Base-by-base conservation (phyloP, 2,329 filamentous ascomycete species). In the Bisporella sp. region DNA sequence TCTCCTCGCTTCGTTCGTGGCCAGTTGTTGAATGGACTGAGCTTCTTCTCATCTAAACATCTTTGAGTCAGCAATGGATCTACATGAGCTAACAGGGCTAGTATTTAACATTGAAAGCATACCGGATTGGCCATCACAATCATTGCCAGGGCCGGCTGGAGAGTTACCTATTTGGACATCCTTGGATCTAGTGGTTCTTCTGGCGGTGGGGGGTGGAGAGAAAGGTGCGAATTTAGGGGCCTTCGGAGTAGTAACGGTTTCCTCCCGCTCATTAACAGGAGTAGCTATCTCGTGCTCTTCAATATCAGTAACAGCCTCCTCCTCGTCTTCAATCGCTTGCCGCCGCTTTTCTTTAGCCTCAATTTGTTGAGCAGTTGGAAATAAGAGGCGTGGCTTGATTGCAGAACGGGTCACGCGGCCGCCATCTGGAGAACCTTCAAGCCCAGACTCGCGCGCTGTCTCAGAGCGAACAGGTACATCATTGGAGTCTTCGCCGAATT, bases 361-460 rank as follows among this genome's bases (percentile, higher is more conserved):
- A 64, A 71, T 57, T 74, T 74, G 54, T 71, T 71, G 40, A 70
- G 68, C 4, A 39, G 56, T 48, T 32, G 63, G 79, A 69, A 89
- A 91, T 6, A 91, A 76, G 6, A 89, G 76, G 33, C 84, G 81
- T 11, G 86, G 86, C 67, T 86, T 84, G 64, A 90, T 75, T 1
- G 78, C 73, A n/a, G 84, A 82, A 51, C 85, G 81, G 29, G 83
- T 85, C 48, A 85, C 68, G 28, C 75, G 79, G 31, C 73, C 58
- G 48, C 53, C 54, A 67, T 52, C 66, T 59, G 41, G 66, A 65
- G 57, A 33, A 29, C 53, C 62, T 31, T 69, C 66, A 44, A 63
- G 58, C 32, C 70, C 66, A 11, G 64, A 61, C 12, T 57, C 58
- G 46, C 58, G 56, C 21, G 70, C 68, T 43, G 42, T 46, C 31